Conservation (phyloP, 352 stramenopile species). For the Saprolegnia diclina region DNA sequence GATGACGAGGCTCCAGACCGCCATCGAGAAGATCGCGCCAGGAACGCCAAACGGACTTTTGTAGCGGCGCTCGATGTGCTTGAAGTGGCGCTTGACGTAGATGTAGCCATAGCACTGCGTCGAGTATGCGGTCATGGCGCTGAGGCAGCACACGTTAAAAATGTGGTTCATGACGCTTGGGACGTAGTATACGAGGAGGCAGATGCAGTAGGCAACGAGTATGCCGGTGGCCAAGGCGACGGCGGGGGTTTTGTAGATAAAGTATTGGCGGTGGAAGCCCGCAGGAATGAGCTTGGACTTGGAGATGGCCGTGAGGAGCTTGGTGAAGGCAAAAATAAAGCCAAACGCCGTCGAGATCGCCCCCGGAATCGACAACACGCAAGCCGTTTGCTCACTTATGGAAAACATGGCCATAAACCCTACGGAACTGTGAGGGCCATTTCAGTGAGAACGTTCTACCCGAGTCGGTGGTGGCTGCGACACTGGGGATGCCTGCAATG, state of each 20-base stretch:
- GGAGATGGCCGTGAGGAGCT: conserved; percentile 43
- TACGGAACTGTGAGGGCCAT: neutral
- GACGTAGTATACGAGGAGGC: conserved; percentile 29
- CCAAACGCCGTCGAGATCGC: conserved; percentile 42
- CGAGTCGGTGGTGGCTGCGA: neutral
- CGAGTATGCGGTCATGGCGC: conserved; percentile 30
- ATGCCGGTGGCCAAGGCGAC: neutral
- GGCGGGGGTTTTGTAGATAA: neutral
- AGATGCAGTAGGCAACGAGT: conserved; percentile 12
- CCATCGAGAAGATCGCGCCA: conserved; percentile 25
- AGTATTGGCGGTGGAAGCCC: neutral
- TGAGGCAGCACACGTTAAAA: conserved; percentile 29
- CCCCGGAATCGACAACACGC: conserved; percentile 35
- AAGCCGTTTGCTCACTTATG: conserved; percentile 17
- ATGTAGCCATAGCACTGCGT: conserved; percentile 35
- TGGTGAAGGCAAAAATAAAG: conserved; percentile 51
- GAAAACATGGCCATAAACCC: conserved; percentile 37
- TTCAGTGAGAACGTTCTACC: neutral
- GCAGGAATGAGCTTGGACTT: conserved; percentile 35
- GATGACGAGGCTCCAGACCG: conserved; percentile 17
- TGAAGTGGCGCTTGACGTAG: conserved; percentile 30
- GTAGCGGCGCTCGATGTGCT: conserved; percentile 27
- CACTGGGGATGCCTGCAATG: neutral
- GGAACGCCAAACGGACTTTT: conserved; percentile 28
- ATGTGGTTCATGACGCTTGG: conserved; percentile 8